Base-by-base conservation (phyloP, 2,329 filamentous ascomycete species). In the Aspergillus brasiliensis region DNA sequence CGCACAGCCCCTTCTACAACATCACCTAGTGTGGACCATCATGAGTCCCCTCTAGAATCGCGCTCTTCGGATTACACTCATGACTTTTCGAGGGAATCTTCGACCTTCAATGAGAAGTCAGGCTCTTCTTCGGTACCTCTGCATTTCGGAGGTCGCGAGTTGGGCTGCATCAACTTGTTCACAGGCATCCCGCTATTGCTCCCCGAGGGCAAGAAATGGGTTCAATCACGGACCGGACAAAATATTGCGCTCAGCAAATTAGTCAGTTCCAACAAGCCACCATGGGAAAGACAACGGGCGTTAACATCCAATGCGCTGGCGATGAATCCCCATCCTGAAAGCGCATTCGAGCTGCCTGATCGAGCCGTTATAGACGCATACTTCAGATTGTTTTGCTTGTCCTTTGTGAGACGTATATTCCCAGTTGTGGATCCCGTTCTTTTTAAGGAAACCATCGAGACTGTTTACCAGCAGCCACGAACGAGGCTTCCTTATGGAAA, bases 181-280 rank as follows among this genome's bases (percentile, higher is more conserved):
- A 81, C 79, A 13, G 81, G 83, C 6, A 77, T 84, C 1, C 83
- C 82, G 0, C 77, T 83, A 42, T 75, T 85, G 42, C 81, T 82
- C 0, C 68, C 73, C 0, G 75, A 80, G 13, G 82, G 82, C 5
- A 77, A 77, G 54, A 67, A 79, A 64, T 84, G 81, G 81, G 80
- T 85, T 34, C 72, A 77, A 28, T 71, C 80, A 11, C 74, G 77
- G 27, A 80, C 81, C 0, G 82, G 82, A 5, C 71, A 78, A 51
- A 67, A 65, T 2, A 67, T 73, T 4, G 65, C 69, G 7, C 71
- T 75, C 37, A 69, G 75, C 34, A 69, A 68, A 19, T 60, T 55
- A 17, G 52, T 73, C 58, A 66, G 67, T 40, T 67, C 70, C 10
- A 37, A 62, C 2, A 63, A 67, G 25, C 68, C 69, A 5, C 74